Evolutionary conservation across 2,329 filamentous ascomycete genomes (phyloP), one percentile per base, ranked within the genome.

Genomic region (Fusarium odoratissimum): DNA sequence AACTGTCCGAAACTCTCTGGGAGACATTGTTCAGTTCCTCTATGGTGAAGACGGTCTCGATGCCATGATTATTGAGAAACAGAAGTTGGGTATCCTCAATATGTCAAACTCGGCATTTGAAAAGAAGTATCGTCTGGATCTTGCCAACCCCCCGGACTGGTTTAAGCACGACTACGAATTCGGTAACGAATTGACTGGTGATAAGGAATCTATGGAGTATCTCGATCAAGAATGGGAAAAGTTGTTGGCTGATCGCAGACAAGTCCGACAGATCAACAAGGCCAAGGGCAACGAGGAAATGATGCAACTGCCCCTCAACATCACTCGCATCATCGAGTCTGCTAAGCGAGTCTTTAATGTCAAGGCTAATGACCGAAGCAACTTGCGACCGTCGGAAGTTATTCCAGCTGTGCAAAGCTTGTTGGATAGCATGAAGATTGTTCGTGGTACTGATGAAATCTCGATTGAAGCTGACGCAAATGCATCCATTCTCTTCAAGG

Each of bases 1-100:
- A 71, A 99, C 96, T 10, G 95, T 99, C 33, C 92, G 96, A 67
- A 99, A 99, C 83, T 99, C 96, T 5, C 88, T 98, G 48, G 96
- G 96, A 49, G 97, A 99, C 77, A 93, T 99, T 71, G 92, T 99
- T 60, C 95, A 99, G 80, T 99, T 99, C 85, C 88, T 98, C 69
- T 99, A 99, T 75, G 96, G 96, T 79, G 96, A 99, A 81, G 97
- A 99, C 82, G 97, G 96, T 79, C 88, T 98, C 12, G 97, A 99
- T 82, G 97, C 93, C 79, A 93, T 93, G 73, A 90, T 92, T 81
- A 98, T 99, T 64, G 96, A 99, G 85, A 94, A 95, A 78, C 97
- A 99, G 82, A 90, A 90, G 60, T 90, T 99, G 72, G 94, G 97
- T 77, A 92, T 93, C 79, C 93, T 98, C 80, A 92, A 91, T 73